Evolutionary conservation across 495 filamentous ascomycete species (phyloP).

Genomic region (Glonium stellatum): DNA sequence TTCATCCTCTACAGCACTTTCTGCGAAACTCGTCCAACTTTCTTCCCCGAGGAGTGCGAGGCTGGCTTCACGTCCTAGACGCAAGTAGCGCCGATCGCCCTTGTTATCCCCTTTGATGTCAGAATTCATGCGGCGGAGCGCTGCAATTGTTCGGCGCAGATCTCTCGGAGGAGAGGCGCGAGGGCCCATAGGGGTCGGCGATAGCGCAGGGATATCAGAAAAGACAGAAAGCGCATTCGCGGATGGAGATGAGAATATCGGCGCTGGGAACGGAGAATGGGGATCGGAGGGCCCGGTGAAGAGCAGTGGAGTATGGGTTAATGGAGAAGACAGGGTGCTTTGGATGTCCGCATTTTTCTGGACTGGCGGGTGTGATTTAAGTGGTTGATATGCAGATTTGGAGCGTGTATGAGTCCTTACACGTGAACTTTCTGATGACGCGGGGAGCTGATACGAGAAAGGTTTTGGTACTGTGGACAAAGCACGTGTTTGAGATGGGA

Average conservation of each 20-base stretch:
- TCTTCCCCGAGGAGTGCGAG: slow-evolving; percentile 26
- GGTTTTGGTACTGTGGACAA: neutral
- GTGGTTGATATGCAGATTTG: neutral
- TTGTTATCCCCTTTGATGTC: slow-evolving; percentile 25
- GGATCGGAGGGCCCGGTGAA: neutral
- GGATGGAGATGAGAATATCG: neutral
- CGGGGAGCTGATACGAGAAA: no score
- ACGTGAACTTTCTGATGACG: neutral
- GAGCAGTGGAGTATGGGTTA: neutral
- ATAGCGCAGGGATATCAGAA: slow-evolving; percentile 19
- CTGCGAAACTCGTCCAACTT: neutral
- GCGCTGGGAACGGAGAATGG: slow-evolving; percentile 6
- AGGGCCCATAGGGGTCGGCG: slow-evolving; percentile 17
- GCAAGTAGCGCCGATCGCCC: slow-evolving; percentile 26
- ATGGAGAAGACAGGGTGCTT: neutral
- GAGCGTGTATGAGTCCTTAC: neutral
- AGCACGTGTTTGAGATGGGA: slow-evolving; percentile 12
- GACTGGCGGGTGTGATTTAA: neutral
- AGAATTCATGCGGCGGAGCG: slow-evolving; percentile 34
- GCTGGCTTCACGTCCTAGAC: slow-evolving; percentile 31
- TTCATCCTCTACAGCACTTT: no score
- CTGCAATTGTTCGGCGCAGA: slow-evolving; percentile 27
- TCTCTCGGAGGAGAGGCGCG: slow-evolving; percentile 23
- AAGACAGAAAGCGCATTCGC: slow-evolving; percentile 5
- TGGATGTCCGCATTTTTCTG: neutral